A percentile compares a stretch with the other conserved stretches of the same genome.
Conservation (phyloP, 768 basidiomycete species). For the Phylloporus sp. region DNA sequence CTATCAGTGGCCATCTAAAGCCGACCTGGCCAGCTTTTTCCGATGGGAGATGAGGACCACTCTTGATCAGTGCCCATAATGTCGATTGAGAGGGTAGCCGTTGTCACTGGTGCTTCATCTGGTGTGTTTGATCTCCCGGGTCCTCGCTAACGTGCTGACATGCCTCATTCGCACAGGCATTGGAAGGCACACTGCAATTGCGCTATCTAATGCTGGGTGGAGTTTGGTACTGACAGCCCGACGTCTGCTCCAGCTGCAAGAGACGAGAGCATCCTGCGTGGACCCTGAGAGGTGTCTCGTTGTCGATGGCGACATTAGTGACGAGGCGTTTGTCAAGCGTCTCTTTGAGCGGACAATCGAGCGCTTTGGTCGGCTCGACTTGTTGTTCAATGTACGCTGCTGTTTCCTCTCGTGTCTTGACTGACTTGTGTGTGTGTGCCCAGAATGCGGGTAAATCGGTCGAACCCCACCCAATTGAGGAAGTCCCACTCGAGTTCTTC, state of each 20-base stretch:
- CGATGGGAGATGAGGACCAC: too few species aligned
- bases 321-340: slow-evolving; percentile 56
- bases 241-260: slow-evolving; percentile 51
- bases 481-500: not conserved
- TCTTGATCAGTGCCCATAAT: not conserved
- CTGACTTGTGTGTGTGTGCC: not conserved
- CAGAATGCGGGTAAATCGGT: not conserved
- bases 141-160: too few species aligned
- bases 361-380: not conserved
- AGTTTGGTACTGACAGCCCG: slow-evolving; percentile 27
- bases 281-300: slow-evolving; percentile 34
- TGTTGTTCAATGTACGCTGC: not conserved
- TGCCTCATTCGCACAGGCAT: too few species aligned
- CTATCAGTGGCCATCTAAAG: too few species aligned
- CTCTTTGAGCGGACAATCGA: slow-evolving; percentile 1
- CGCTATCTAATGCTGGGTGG: not conserved
- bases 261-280: slow-evolving; percentile 49
- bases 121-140: not conserved
- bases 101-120: not conserved
- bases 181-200: not conserved
- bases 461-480: not conserved
- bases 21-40: too few species aligned
- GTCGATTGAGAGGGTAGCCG: not conserved
- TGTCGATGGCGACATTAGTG: slow-evolving; percentile 61
- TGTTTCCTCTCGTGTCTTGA: not conserved